Conservation (phyloP, 106 monocot genomes). For the Dioscorea dumetorum region DNA sequence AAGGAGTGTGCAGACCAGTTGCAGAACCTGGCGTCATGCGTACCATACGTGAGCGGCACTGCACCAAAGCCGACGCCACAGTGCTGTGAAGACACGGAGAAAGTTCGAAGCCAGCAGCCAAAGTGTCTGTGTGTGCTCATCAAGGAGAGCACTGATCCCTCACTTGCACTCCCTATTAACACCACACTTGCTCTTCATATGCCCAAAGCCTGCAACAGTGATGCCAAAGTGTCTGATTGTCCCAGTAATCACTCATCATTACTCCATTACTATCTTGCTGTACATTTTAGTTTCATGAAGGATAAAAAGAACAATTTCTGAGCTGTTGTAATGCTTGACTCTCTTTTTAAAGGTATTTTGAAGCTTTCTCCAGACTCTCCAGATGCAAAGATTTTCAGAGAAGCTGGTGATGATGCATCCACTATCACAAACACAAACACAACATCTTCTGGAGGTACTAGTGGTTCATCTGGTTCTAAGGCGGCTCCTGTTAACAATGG, state of each 20-base stretch:
- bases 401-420: not conserved
- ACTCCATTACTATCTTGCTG: not conserved
- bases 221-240: slow-evolving; percentile 38
- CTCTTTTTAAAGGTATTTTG: slow-evolving; percentile 24
- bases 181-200: slow-evolving; percentile 38
- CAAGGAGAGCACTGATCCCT: slow-evolving; percentile 28
- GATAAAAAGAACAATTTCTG: not conserved
- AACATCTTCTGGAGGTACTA: not conserved
- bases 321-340: not conserved
- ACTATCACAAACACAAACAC: not conserved
- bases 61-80: slow-evolving; percentile 25
- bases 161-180: slow-evolving; percentile 27
- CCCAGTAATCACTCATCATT: slow-evolving; percentile 13
- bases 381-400: slow-evolving; percentile 34
- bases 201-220: slow-evolving; percentile 38
- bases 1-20: slow-evolving; percentile 34
- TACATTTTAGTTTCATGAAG: not conserved
- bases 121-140: slow-evolving; percentile 44
- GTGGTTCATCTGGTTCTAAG: slow-evolving; percentile 2
- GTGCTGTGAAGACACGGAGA: slow-evolving; percentile 37
- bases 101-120: slow-evolving; percentile 20
- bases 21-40: slow-evolving; percentile 33
- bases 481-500: not conserved
- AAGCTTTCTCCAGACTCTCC: slow-evolving; percentile 34
- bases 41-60: slow-evolving; percentile 34